Evolutionary conservation across 179 eudicot genomes (phyloP).

Genomic region (Amaranthus tricolor): DNA sequence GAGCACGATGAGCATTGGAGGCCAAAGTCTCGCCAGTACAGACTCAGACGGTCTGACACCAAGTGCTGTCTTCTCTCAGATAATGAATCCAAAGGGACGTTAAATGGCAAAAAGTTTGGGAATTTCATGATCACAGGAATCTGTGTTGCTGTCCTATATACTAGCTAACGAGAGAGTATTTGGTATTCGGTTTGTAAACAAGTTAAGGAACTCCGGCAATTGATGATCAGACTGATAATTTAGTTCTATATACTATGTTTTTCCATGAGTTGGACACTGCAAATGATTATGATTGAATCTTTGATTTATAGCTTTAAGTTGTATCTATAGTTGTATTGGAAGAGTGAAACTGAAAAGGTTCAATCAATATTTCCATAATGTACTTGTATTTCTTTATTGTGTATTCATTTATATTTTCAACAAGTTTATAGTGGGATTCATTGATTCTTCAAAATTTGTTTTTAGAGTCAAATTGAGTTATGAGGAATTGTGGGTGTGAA

Average conservation of each 20-base stretch:
- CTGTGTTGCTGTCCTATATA: conserved; percentile 7
- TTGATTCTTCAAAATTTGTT: conserved; percentile 1
- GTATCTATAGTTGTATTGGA: conserved; percentile 17
- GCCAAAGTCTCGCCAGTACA: conserved; percentile 86
- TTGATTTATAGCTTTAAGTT: conserved; percentile 27
- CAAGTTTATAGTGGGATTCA: background rate
- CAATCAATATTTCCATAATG: background rate
- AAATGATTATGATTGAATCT: conserved; percentile 6
- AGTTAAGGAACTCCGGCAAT: background rate
- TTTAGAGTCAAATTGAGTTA: no score
- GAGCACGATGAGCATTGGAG: conserved; percentile 91
- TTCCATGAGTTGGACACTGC: background rate
- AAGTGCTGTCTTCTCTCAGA: conserved; percentile 97
- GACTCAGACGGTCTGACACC: conserved; percentile 94
- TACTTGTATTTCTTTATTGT: background rate
- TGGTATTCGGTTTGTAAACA: background rate
- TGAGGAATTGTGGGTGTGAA: no score
- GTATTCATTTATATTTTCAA: background rate
- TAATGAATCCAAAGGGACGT: conserved; percentile 96
- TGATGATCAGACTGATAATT: conserved; percentile 17
- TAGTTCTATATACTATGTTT: background rate
- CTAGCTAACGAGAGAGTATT: conserved; percentile 8
- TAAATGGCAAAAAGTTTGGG: conserved; percentile 24
- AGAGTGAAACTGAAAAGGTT: no score
- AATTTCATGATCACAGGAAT: background rate